A percentile compares a stretch with the other conserved stretches of the same genome.
Evolutionary conservation across 345 rosid genomes (phyloP).

Genomic region (Sapria himalayana): DNA sequence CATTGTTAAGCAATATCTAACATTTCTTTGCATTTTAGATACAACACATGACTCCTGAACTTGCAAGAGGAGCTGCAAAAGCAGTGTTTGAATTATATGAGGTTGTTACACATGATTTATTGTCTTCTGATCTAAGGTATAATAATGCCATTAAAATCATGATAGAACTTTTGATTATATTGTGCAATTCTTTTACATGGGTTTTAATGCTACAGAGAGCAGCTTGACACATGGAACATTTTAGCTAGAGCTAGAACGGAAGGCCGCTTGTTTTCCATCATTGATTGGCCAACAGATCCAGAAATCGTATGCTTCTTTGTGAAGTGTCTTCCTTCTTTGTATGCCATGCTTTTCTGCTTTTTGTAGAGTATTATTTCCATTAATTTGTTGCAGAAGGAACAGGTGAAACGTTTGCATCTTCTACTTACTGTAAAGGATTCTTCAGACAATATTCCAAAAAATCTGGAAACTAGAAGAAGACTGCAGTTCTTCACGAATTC

Average conservation of each 20-base stretch:
- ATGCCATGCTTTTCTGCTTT: slow-evolving; percentile 9
- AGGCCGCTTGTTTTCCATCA: slow-evolving; percentile 61
- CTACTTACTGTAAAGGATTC: slow-evolving; percentile 93
- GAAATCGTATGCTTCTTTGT: slow-evolving; percentile 44
- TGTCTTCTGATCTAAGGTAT: slow-evolving; percentile 74
- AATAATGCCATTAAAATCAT: not conserved
- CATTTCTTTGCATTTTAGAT: too few relatives aligned
- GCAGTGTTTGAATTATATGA: slow-evolving; percentile 64
- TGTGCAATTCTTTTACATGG: slow-evolving; percentile 1
- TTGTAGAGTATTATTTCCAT: slow-evolving; percentile 1
- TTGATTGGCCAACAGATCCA: slow-evolving; percentile 88
- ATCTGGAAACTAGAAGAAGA: slow-evolving; percentile 97
- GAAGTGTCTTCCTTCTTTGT: slow-evolving; percentile 1
- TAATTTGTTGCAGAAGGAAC: slow-evolving; percentile 51
- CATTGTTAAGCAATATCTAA: too few relatives aligned
- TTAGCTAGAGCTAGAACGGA: slow-evolving; percentile 72
- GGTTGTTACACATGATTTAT: slow-evolving; percentile 74
- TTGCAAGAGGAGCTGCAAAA: slow-evolving; percentile 71
- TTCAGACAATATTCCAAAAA: slow-evolving; percentile 84
- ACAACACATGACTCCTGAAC: slow-evolving; percentile 50
- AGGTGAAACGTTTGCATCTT: slow-evolving; percentile 81
- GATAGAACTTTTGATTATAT: slow-evolving; percentile 4
- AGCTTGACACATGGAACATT: slow-evolving; percentile 91
- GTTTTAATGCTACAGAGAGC: slow-evolving; percentile 39
- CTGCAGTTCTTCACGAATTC: slow-evolving; percentile 77